Percentiles rank a stretch among this genome's conserved stretches.
Evolutionary conservation across 2,329 filamentous ascomycete species (phyloP).

Genomic region (Colletotrichum orbiculare): DNA sequence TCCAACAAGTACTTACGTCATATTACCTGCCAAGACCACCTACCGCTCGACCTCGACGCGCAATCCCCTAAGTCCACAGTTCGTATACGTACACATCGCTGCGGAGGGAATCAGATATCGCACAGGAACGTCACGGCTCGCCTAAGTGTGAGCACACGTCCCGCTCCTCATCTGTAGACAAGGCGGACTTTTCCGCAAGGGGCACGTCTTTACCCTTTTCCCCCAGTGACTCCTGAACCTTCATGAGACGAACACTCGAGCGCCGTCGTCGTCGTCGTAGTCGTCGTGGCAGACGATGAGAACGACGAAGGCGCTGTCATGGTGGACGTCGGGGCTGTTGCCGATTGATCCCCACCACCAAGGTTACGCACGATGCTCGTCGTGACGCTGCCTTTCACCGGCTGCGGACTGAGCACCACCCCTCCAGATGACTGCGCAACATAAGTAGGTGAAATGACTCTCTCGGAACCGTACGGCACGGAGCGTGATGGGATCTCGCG

Average conservation of each 20-base stretch:
- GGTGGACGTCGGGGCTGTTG: not conserved
- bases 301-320: too few species aligned
- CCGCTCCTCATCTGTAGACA: slow-evolving; percentile 53
- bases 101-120: slow-evolving; percentile 27
- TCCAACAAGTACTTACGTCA: too few species aligned
- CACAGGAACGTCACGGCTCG: slow-evolving; percentile 18
- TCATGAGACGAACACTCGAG: slow-evolving; percentile 59
- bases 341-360: slow-evolving; percentile 37
- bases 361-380: slow-evolving; percentile 49
- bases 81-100: slow-evolving; percentile 10
- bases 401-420: slow-evolving; percentile 53
- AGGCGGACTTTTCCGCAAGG: slow-evolving; percentile 48
- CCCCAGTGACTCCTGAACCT: slow-evolving; percentile 62
- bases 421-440: slow-evolving; percentile 49
- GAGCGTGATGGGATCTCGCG: slow-evolving; percentile 60
- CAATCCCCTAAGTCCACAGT: not conserved
- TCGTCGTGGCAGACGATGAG: not conserved
- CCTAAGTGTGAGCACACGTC: slow-evolving; percentile 53
- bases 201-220: slow-evolving; percentile 61
- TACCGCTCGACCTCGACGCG: too few species aligned
- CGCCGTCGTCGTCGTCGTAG: slow-evolving; percentile 28
- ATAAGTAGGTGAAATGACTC: slow-evolving; percentile 56
- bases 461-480: slow-evolving; percentile 66
- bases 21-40: too few species aligned
- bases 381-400: slow-evolving; percentile 53